Conservation (phyloP, 148 eudicot genomes). For the Persicaria tinctoria region DNA sequence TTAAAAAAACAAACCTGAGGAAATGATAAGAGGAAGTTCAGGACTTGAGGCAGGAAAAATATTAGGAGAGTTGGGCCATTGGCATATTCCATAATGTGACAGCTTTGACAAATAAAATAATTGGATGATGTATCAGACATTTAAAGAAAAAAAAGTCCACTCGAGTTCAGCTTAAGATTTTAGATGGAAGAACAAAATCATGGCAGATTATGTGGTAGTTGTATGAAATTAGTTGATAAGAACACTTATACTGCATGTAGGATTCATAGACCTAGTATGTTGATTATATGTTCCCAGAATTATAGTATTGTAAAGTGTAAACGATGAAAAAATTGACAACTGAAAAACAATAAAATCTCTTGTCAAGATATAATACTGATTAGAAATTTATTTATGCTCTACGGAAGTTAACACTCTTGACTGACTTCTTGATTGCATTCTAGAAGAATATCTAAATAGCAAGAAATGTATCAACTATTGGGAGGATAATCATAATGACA, state of each 20-base stretch:
- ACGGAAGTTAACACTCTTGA: background rate
- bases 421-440: background rate
- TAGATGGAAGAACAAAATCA: background rate
- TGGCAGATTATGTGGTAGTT: background rate
- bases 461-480: background rate
- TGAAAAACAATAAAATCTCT: background rate
- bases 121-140: background rate
- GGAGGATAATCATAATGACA: slow-evolving; percentile 67
- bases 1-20: slow-evolving; percentile 63
- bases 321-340: background rate
- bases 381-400: background rate
- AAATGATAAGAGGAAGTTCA: slow-evolving; percentile 84
- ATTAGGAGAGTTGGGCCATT: slow-evolving; percentile 45
- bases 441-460: background rate
- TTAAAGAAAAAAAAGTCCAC: background rate
- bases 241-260: background rate
- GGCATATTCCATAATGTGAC: background rate
- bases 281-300: background rate
- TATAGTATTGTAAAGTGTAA: background rate
- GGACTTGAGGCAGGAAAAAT: slow-evolving; percentile 86
- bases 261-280: background rate
- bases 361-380: background rate
- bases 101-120: background rate
- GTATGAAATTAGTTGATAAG: background rate
- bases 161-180: background rate